Base-by-base conservation (phyloP, 2,329 filamentous ascomycete genomes). In the Arachnomyces sp. region DNA sequence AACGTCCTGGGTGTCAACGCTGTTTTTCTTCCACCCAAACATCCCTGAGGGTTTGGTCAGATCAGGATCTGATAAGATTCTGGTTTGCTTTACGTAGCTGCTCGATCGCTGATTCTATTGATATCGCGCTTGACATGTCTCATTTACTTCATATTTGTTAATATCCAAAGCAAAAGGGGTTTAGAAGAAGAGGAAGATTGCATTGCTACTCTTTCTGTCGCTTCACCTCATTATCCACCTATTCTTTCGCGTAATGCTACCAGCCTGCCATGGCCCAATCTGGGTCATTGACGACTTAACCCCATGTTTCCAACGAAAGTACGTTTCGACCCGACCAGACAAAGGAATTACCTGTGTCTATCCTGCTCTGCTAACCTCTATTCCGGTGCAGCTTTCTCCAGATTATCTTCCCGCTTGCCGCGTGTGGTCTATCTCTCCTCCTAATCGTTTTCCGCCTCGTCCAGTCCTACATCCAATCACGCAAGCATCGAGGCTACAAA, bases 321-420 rank as follows among this genome's bases (percentile, higher is more conserved):
- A 57, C 53, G 69, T 60, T 15, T 21, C 30, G 29, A 12, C 18
- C 15, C 21, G 28, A 34, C 37, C 36, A 15, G 36, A 37, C 35
- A 18, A 38, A 12, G 4, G n/a, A 16, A 15, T 3, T 29, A 38
- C 36, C 36, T n/a, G 28, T 33, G 11, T 16, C 30, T 14, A 11
- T 6, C 21, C 30, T 25, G 8, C 12, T 18, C 30, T 35, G n/a
- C 38, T 21, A 31, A 17, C 15, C 12, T 39, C 11, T 17, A n/a
- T 35, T 16, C 15, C 28, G 4, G 15, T 34, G 42, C 37, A 47
- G 38, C 7, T 89, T 85, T 61, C 75, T 94, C 39, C 82, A 86
- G 63, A 78, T 86, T 45, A 70, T 94, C 34, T 73, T 96, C 40
- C 92, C 92, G 40, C 69, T 92, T 45, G 66, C 81, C 45, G 72